These are phyloP conservation scores for Apostasia ramifera DNA, from an alignment of 106 monocot genomes.

Conservation along the genomic window DNA sequence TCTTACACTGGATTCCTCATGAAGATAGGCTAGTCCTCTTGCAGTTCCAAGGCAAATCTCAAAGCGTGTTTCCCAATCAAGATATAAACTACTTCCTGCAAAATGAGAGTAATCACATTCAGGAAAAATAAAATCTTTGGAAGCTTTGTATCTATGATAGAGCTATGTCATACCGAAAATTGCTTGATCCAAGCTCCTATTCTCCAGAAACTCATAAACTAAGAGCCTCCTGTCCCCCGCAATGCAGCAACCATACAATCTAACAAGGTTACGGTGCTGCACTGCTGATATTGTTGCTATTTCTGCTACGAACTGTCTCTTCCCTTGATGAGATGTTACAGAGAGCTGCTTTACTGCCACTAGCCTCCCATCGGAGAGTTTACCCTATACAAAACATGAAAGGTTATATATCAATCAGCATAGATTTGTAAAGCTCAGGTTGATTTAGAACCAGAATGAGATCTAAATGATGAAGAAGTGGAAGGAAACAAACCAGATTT, in stretches of 20 bases:
- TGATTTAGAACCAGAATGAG: too few relatives aligned
- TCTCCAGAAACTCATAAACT: slow-evolving; percentile 74
- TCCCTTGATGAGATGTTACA: slow-evolving; percentile 68
- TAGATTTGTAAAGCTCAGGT: too few relatives aligned
- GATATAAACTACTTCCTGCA: slow-evolving; percentile 33
- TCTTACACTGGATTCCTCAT: slow-evolving; percentile 66
- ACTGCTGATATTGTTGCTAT: slow-evolving; percentile 83
- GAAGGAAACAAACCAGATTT: too few relatives aligned
- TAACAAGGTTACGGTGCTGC: slow-evolving; percentile 83
- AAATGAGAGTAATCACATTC: not conserved
- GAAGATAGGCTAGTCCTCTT: slow-evolving; percentile 75
- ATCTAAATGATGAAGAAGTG: too few relatives aligned
- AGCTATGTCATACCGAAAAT: slow-evolving; percentile 52
- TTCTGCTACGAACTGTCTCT: slow-evolving; percentile 74
- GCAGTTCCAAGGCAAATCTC: slow-evolving; percentile 75
- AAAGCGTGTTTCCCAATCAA: slow-evolving; percentile 75
- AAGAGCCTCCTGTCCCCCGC: slow-evolving; percentile 61
- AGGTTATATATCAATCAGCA: too few relatives aligned
- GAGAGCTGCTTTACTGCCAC: slow-evolving; percentile 87
- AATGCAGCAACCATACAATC: slow-evolving; percentile 77
- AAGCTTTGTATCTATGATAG: too few relatives aligned
- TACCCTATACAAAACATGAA: slow-evolving; percentile 43
- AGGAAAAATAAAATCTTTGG: not conserved
- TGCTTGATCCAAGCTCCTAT: slow-evolving; percentile 79
- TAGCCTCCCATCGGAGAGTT: slow-evolving; percentile 62